Conservation (phyloP, 441 rosid species). For the Adansonia gregorii region DNA sequence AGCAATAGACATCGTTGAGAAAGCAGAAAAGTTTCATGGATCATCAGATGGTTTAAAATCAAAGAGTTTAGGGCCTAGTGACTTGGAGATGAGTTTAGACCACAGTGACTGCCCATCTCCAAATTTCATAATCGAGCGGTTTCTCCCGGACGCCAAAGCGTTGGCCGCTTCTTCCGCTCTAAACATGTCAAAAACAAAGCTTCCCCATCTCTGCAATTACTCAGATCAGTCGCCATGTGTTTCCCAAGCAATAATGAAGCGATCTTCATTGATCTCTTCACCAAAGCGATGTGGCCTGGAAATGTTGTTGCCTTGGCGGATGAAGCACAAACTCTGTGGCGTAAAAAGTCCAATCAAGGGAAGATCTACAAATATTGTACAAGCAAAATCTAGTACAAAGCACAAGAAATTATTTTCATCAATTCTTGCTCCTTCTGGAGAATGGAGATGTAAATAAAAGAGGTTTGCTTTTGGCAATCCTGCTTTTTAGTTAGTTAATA, state of each 20-base stretch:
- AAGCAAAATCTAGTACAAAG: conserved; percentile 22
- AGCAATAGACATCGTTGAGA: conserved; percentile 80
- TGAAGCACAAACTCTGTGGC: conserved; percentile 71
- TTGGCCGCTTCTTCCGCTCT: conserved; percentile 61
- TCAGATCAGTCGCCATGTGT: conserved; percentile 26
- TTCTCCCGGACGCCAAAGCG: conserved; percentile 85
- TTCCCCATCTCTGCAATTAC: conserved; percentile 39
- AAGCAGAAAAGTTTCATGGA: conserved; percentile 39
- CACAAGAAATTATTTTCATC: conserved; percentile 29
- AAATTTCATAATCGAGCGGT: conserved; percentile 73
- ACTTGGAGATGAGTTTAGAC: conserved; percentile 36
- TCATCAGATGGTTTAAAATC: conserved; percentile 40
- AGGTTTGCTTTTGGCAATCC: not conserved
- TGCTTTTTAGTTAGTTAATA: not conserved
- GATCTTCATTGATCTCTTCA: conserved; percentile 33
- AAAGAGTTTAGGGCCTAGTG: conserved; percentile 34
- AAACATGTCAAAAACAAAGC: conserved; percentile 35
- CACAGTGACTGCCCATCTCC: conserved; percentile 41
- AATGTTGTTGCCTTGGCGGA: conserved; percentile 67
- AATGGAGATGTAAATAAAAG: conserved; percentile 25
- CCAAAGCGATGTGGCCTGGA: conserved; percentile 74
- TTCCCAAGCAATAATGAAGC: conserved; percentile 22
- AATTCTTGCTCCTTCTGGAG: conserved; percentile 20
- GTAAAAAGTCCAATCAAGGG: conserved; percentile 43
- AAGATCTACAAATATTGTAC: conserved; percentile 21